Conservation (phyloP, 2,329 filamentous ascomycete species). For the Trematosphaeria pertusa region DNA sequence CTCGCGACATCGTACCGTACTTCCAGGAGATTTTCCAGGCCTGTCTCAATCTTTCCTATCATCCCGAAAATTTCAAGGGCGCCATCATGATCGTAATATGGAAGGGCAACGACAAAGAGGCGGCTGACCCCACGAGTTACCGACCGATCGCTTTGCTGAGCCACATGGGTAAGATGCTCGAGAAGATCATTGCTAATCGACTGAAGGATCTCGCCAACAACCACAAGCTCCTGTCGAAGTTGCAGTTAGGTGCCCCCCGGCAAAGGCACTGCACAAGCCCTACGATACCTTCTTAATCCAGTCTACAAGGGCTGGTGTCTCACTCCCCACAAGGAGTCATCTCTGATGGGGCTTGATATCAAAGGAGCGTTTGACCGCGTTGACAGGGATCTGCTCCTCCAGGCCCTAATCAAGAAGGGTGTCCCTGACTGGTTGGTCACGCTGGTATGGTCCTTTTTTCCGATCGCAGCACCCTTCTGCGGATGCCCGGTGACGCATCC, state of each 20-base stretch:
- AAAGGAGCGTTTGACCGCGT: background rate
- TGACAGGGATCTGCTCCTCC: background rate
- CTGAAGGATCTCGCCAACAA: background rate
- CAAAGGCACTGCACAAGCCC: background rate
- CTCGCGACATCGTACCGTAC: background rate
- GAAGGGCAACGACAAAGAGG: background rate
- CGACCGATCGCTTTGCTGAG: background rate
- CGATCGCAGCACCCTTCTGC: background rate
- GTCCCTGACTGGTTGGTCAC: background rate
- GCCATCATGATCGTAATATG: background rate
- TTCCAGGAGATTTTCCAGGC: background rate
- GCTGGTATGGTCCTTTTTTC: background rate
- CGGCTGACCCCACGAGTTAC: background rate
- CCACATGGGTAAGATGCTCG: background rate
- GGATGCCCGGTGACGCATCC: background rate
- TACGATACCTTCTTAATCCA: background rate
- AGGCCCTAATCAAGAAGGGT: background rate
- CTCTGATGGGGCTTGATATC: background rate
- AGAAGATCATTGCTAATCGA: background rate
- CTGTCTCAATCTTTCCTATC: background rate
- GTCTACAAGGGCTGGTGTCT: background rate
- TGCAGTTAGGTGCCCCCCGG: background rate
- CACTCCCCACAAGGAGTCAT: background rate
- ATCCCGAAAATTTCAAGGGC: background rate
- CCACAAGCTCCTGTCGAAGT: background rate